Evolutionary conservation across 768 basidiomycete genomes (phyloP), one percentile per base, ranked within the genome.

Genomic region (Lyophyllum decastes): DNA sequence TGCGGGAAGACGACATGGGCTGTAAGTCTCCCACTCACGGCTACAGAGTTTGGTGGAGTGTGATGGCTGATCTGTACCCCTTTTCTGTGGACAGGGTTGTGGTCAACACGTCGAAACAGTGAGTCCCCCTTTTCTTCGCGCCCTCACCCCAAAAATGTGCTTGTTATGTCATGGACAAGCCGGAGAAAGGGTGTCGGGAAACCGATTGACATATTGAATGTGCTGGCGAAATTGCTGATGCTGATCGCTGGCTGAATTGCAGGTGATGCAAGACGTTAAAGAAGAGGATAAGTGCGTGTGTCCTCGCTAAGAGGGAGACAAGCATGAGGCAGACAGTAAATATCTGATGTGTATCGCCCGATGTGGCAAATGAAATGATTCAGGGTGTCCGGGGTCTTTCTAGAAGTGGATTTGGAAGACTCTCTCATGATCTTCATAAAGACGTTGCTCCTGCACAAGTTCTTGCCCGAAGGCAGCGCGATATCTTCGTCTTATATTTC

Each of bases 1-100:
- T 91, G 89, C 70, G 79, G 79, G 49, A 90, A 90, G 78, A 83
- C 74, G 24, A 90, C 86, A 19, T 91, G 89, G 90, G 76, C 68
- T 76, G 89, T 89, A 68, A 66, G 80, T 71, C 41, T n/a, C n/a
- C n/a, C 35, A 11, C 14, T 38, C 35, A 30, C 30, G 4, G 35
- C 14, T 38, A 16, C 16, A 16, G 8, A 38, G 35, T 38, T 38
- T 12, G 14, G 16, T 38, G 16, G 35, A 16, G 6, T 6, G 26
- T 30, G 54, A 58, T 58, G 55, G 49, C 46, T 56, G 43, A 53
- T 57, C 49, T 45, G 44, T 45, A 55, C 54, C 56, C 62, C 61
- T 53, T 58, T 52, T 61, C 51, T 50, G 49, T 49, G 38, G 41
- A 54, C 75, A 90, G 89, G 89, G 89, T 49, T 91, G 89, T 60